Base-by-base conservation (phyloP, 2,329 filamentous ascomycete genomes). In the Thermoascus crustaceus region DNA sequence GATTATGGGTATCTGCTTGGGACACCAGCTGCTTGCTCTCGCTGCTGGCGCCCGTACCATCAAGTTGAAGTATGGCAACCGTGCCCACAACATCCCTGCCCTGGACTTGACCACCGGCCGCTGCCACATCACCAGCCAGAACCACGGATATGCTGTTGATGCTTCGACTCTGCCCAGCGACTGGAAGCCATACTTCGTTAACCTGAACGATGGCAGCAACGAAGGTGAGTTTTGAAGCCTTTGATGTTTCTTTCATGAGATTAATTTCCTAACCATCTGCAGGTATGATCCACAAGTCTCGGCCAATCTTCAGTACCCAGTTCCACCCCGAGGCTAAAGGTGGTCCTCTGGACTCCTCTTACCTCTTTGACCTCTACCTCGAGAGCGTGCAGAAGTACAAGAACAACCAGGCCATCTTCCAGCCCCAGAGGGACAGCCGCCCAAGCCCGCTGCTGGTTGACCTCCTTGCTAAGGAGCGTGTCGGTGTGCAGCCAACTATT, bases 301-400 rank as follows among this genome's bases (percentile, higher is more conserved):
- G 89, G 22, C 91, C 91, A 44, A 98, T 98, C 61, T 96, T 98
- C 75, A 89, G 85, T 45, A 94, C 88, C 16, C 91, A 98, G 66
- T 98, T 98, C 79, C 91, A 98, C 60, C 91, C 91, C 10, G 91
- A 98, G 68, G 91, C 91, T 49, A 94, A 94, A 73, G 91, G 91
- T 42, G 91, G 91, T 36, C 91, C 91, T 36, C 83, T 94, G 67
- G 91, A 98, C 71, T 93, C 85, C 45, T 80, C 85, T 2, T 96
- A 94, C 67, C 75, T 98, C 41, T 98, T 98, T 56, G 91, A 98
- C 66, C 86, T 85, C 70, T 98, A 96, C 68, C 70, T 96, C 30
- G 79, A 94, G 61, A 89, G 82, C 54, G 87, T 96, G 22, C 74
- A 79, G 61, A 76, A 83, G 57, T 94, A 89, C 77, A 96, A 94